phyloP scores from a whole-genome alignment of 2,329 filamentous ascomycete genomes.

The Talaromyces sp. region DNA sequence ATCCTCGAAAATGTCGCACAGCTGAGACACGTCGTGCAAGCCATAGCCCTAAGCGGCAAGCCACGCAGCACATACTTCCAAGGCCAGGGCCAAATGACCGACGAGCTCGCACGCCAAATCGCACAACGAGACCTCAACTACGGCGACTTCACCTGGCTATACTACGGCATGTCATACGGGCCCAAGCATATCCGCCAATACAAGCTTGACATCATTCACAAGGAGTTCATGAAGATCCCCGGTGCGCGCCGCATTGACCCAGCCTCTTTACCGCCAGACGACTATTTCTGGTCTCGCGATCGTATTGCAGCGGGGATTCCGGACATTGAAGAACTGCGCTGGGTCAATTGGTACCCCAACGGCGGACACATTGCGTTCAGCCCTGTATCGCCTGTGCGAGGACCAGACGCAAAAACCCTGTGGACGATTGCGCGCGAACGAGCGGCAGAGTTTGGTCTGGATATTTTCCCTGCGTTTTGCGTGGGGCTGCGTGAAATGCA shows the following conservation, averaged over 20 bases:
- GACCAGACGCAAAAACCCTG: slow-evolving; percentile 35
- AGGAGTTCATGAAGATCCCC: slow-evolving; percentile 26
- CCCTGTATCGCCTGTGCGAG: slow-evolving; percentile 41
- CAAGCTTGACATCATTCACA: slow-evolving; percentile 24
- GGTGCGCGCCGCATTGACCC: slow-evolving; percentile 32
- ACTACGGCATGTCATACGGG: slow-evolving; percentile 32
- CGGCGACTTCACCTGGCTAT: slow-evolving; percentile 32
- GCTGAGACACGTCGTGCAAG: slow-evolving; percentile 22
- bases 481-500: slow-evolving; percentile 31
- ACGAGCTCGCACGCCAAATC: slow-evolving; percentile 24
- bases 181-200: slow-evolving; percentile 28
- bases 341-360: slow-evolving; percentile 26
- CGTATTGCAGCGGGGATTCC: slow-evolving; percentile 30
- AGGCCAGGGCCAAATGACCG: slow-evolving; percentile 27
- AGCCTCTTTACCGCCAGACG: slow-evolving; percentile 25
- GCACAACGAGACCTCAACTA: slow-evolving; percentile 20
- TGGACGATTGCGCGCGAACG: slow-evolving; percentile 29
- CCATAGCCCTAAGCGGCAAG: slow-evolving; percentile 29
- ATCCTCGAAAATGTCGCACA: slow-evolving; percentile 33
- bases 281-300: slow-evolving; percentile 27
- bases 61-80: slow-evolving; percentile 26
- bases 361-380: slow-evolving; percentile 40
- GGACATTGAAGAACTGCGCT: slow-evolving; percentile 35
- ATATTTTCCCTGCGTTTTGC: slow-evolving; percentile 37
- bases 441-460: slow-evolving; percentile 22